Base-by-base conservation (phyloP, 306 rosid genomes). In the Cucurbita argyrosperma region DNA sequence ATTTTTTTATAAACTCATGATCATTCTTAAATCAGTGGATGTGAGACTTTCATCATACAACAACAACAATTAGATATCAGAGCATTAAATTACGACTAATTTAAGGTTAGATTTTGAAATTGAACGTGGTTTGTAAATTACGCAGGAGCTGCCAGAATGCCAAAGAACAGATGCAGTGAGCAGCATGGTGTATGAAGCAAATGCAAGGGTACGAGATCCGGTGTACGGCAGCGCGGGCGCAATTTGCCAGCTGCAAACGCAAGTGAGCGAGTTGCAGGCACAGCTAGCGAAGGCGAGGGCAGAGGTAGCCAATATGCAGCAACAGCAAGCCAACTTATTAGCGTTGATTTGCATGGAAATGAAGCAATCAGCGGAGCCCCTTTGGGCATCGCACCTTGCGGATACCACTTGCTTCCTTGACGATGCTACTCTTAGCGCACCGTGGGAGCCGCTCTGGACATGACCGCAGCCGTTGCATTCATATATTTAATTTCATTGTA, bases 151-250 rank as follows among this genome's bases (percentile, higher is more conserved):
- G 7, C 94, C 98, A 42, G 98, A 90, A 40, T 72, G 56, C 1
- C 97, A 93, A 8, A 89, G 98, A 79, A 88, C 92, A 46, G 98
- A 93, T 83, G 98, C 98, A 6, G 98, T 93, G 81, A 90, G 97
- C 74, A 93, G 98, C 77, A 93, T 93, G 96, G 97, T 93, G 0
- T 93, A 93, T 38, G 98, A 93, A 80, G 98, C 98, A 52, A 90
- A 93, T 78, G 98, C 97, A 0, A 84, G 98, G 37, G 62, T 93
- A 7, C 69, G 96, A 76, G 96, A 93, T 81, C 98, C 98, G 1
- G 92, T 93, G 6, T 93, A 93, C 19, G 98, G 97, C 0, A 88
- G 96, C 35, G 89, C 98, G 0, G 98, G 98, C 3, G 92, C 98
- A 16, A 90, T 93, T 54, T 89, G 87, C 71, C 96, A 89, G 60